phyloP scores from a whole-genome alignment of 2,329 filamentous ascomycete species.

The Parastagonospora nodorum region DNA sequence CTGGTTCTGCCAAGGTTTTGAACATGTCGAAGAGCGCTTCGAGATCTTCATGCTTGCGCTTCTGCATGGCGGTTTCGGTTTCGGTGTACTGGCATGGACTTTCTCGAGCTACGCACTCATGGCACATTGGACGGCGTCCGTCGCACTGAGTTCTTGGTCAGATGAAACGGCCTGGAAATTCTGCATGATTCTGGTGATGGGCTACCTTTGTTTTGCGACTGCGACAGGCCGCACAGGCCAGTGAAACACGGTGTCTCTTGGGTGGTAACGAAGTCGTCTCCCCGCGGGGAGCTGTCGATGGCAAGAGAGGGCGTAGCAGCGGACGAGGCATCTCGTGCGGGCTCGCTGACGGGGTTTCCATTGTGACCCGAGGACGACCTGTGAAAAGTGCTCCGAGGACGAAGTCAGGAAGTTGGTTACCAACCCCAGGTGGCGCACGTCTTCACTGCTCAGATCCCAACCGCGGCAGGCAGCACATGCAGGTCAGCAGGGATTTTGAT shows the following conservation, averaged over 20 bases:
- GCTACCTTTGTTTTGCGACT: conserved; percentile 24
- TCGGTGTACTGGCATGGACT: conserved; percentile 18
- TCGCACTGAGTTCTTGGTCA: conserved; percentile 14
- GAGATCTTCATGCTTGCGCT: conserved; percentile 19
- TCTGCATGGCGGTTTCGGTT: conserved; percentile 17
- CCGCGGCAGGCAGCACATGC: not conserved
- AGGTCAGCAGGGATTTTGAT: not conserved
- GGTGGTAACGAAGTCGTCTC: conserved; percentile 7
- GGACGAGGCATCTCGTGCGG: conserved; percentile 5
- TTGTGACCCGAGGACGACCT: not conserved
- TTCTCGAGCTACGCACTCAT: conserved; percentile 19
- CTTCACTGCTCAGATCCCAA: not conserved
- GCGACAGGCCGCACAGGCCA: conserved; percentile 24
- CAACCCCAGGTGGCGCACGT: not conserved
- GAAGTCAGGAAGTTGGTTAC: not conserved
- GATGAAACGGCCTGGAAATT: not conserved
- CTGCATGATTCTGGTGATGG: not conserved
- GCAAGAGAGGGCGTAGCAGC: conserved; percentile 18
- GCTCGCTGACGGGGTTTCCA: conserved; percentile 1
- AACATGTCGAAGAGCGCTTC: conserved; percentile 19
- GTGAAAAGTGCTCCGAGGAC: not conserved
- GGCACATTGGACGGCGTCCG: conserved; percentile 18
- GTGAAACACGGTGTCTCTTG: conserved; percentile 17
- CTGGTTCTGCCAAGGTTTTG: conserved; percentile 12
- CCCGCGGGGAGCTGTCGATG: conserved; percentile 10